Evolutionary conservation across 345 rosid species (phyloP).

Genomic region (Euphorbia lathyris): DNA sequence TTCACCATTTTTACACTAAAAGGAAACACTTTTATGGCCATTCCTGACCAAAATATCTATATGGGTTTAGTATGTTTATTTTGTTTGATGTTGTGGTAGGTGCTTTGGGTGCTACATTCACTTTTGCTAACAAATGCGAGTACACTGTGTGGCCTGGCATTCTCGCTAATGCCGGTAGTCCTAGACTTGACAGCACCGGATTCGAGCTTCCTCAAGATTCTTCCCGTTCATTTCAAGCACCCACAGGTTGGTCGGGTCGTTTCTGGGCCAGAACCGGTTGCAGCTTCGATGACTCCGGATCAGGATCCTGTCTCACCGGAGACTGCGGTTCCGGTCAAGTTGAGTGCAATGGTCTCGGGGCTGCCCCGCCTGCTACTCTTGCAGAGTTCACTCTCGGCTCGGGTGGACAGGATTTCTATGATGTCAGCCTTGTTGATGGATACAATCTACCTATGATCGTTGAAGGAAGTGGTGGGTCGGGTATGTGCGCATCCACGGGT

Average conservation of each 20-base stretch:
- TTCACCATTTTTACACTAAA: neutral
- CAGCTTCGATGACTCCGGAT: slow-evolving; percentile 24
- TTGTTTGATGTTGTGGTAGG: slow-evolving; percentile 4
- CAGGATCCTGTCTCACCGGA: slow-evolving; percentile 29
- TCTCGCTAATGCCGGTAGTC: slow-evolving; percentile 33
- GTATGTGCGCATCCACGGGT: slow-evolving; percentile 71
- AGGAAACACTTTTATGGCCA: too few relatives aligned
- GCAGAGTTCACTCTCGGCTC: slow-evolving; percentile 37
- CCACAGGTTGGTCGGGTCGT: slow-evolving; percentile 36
- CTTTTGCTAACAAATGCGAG: slow-evolving; percentile 30
- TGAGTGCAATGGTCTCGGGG: slow-evolving; percentile 35
- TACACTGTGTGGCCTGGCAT: slow-evolving; percentile 36
- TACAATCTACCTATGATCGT: slow-evolving; percentile 83
- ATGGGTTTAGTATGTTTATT: too few relatives aligned
- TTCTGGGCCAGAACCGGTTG: slow-evolving; percentile 37
- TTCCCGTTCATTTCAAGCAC: slow-evolving; percentile 31
- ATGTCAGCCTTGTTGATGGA: slow-evolving; percentile 94
- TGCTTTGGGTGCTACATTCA: slow-evolving; percentile 22
- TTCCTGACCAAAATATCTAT: neutral
- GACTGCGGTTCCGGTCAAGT: slow-evolving; percentile 36
- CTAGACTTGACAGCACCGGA: slow-evolving; percentile 33
- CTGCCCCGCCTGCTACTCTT: slow-evolving; percentile 33
- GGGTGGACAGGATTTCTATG: slow-evolving; percentile 84
- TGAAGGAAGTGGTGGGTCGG: slow-evolving; percentile 75
- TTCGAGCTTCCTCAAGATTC: slow-evolving; percentile 24